These are phyloP conservation scores for Cichorium intybus DNA, from an alignment of 140 eudicot genomes.

Conservation along the genomic window DNA sequence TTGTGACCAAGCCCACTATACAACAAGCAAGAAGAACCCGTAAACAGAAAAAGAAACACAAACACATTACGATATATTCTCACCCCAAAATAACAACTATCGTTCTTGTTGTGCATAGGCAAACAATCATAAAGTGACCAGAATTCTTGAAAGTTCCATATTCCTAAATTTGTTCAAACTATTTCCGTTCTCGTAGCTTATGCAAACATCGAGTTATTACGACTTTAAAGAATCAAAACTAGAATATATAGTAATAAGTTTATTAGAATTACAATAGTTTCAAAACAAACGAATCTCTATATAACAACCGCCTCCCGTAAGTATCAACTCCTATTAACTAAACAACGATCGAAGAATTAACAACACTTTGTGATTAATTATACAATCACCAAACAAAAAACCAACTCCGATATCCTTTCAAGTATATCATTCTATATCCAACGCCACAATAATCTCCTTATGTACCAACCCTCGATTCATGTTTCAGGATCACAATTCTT, in stretches of 20 bases:
- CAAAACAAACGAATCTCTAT: conserved; percentile 29
- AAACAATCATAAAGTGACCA: too few relatives aligned
- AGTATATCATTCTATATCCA: conserved; percentile 38
- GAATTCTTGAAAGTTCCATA: too few relatives aligned
- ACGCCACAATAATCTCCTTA: conserved; percentile 22
- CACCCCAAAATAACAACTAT: too few relatives aligned
- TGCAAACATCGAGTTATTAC: too few relatives aligned
- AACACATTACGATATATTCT: too few relatives aligned
- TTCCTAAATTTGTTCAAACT: too few relatives aligned
- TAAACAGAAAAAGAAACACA: too few relatives aligned
- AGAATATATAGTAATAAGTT: neutral
- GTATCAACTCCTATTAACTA: conserved; percentile 31
- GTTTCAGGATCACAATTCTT: neutral
- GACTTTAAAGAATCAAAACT: neutral
- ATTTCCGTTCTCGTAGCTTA: too few relatives aligned
- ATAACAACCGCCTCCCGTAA: conserved; percentile 24
- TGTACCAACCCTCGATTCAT: conserved; percentile 28
- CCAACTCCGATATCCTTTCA: conserved; percentile 25
- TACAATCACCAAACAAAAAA: conserved; percentile 29
- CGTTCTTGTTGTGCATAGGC: too few relatives aligned
- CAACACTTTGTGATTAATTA: conserved; percentile 30
- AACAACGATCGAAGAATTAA: conserved; percentile 31
- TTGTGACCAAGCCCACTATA: too few relatives aligned
- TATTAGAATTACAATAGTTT: neutral
- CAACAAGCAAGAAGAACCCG: too few relatives aligned